A percentile compares a stretch with the other conserved stretches of the same genome.
phyloP scores from a whole-genome alignment of 2,329 filamentous ascomycete species.

The Pseudogymnoascus sp. region DNA sequence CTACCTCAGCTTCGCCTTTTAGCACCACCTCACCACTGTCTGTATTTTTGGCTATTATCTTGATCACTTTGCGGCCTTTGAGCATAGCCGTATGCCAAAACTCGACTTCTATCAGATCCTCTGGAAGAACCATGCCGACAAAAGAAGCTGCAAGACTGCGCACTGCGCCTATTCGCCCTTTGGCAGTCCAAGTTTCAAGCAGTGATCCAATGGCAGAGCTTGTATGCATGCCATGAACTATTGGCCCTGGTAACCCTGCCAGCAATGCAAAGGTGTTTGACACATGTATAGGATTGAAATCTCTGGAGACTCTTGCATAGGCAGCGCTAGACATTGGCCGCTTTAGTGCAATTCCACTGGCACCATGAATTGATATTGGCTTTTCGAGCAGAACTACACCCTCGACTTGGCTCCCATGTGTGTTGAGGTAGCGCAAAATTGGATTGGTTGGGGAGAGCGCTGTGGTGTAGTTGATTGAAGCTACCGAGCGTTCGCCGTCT shows the following conservation, averaged over 20 bases:
- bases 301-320: slow-evolving; percentile 29
- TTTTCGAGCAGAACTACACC: too few species aligned
- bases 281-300: slow-evolving; percentile 37
- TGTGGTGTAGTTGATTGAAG: too few species aligned
- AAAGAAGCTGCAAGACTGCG: slow-evolving; percentile 23
- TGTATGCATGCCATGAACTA: slow-evolving; percentile 37
- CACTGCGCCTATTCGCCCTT: slow-evolving; percentile 21
- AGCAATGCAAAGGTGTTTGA: slow-evolving; percentile 31
- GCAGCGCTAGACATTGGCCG: slow-evolving; percentile 16
- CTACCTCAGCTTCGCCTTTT: slow-evolving; percentile 26
- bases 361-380: too few species aligned
- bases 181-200: slow-evolving; percentile 18
- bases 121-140: slow-evolving; percentile 32
- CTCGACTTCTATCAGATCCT: slow-evolving; percentile 28
- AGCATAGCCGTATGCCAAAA: slow-evolving; percentile 31
- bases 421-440: too few species aligned
- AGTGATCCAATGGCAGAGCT: slow-evolving; percentile 28
- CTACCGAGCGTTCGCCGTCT: too few species aligned
- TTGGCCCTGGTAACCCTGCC: slow-evolving; percentile 32
- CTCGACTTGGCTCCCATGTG: too few species aligned
- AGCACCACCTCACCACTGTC: slow-evolving; percentile 33
- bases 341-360: neutral
- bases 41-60: slow-evolving; percentile 28
- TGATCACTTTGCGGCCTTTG: slow-evolving; percentile 29
- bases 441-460: too few species aligned